Base-by-base conservation (phyloP, 2,329 filamentous ascomycete genomes). In the Fusarium oxysporum region DNA sequence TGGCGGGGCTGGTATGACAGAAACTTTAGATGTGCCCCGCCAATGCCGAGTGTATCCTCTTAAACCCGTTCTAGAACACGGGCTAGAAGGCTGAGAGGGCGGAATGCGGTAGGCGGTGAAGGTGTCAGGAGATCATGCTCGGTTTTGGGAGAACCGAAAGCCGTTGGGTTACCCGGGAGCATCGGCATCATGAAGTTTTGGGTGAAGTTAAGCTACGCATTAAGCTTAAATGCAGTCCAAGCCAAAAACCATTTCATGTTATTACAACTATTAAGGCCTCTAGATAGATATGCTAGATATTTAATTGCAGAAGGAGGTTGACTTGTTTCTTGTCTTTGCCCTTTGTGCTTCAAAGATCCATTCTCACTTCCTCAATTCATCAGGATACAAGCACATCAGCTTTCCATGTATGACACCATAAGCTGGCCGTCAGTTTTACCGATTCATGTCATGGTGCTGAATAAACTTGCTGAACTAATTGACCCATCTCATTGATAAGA, bases 1-100 rank as follows among this genome's bases (percentile, higher is more conserved):
- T 28, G 50, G 74, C 72, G 70, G 74, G 70, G 65, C 65, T 44
- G 64, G 57, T 45, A 59, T 62, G 62, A 74, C 68, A 47, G 62
- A 65, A 63, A 64, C 58, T 71, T 67, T 75, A 30, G 25, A 50
- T 35, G 41, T 57, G 73, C 77, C 76, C 76, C 77, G 74, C 77
- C 76, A 79, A 78, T 74, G 74, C 77, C 77, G 77, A 77, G 74
- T 59, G 68, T 79, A 79, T 76, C 72, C 63, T 75, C 67, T 54
- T 48, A 70, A 70, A 75, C 14, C 54, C 43, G 45, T 60, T 67
- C 62, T 60, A 64, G 65, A 70, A 72, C 30, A 11, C 61, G 53
- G 44, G 69, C 61, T 71, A 60, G 33, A 72, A 67, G 57, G 56
- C 25, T 3, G 6, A 40, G 32, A 30, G 44, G 32, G 32, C 23